Evolutionary conservation across 352 stramenopile species (phyloP).

Genomic region (Aphanomyces astaci): DNA sequence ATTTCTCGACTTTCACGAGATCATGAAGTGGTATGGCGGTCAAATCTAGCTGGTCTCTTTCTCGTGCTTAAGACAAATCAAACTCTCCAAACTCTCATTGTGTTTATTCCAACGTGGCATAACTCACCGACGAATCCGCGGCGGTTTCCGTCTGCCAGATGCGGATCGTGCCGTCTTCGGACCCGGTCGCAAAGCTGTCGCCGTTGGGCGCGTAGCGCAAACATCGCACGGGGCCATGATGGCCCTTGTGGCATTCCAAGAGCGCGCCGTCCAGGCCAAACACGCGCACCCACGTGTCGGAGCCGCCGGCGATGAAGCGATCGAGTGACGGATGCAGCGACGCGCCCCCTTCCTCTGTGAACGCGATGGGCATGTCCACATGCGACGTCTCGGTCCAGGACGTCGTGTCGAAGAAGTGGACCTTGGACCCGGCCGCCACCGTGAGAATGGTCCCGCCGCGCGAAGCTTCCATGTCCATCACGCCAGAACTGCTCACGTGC

Average conservation of each 20-base stretch:
- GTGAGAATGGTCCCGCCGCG: constrained; percentile 70
- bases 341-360: constrained; percentile 86
- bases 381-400: constrained; percentile 74
- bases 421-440: constrained; percentile 89
- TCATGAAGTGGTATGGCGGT: constrained; percentile 69
- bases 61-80: neutral
- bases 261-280: constrained; percentile 84
- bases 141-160: constrained; percentile 87
- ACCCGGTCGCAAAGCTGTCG: constrained; percentile 92
- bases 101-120: neutral
- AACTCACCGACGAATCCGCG: neutral
- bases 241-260: constrained; percentile 95
- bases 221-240: constrained; percentile 96
- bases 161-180: constrained; percentile 97
- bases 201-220: constrained; percentile 91
- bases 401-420: constrained; percentile 92
- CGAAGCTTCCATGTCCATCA: constrained; percentile 82
- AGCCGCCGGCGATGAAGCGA: constrained; percentile 87
- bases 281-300: constrained; percentile 95
- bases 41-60: constrained; percentile 24
- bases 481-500: constrained; percentile 43
- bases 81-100: neutral
- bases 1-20: constrained; percentile 75
- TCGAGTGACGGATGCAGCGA: constrained; percentile 77
- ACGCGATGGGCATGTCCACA: constrained; percentile 82